phyloP scores from a whole-genome alignment of 768 basidiomycete species.

The Leccinum aurantiacum region DNA sequence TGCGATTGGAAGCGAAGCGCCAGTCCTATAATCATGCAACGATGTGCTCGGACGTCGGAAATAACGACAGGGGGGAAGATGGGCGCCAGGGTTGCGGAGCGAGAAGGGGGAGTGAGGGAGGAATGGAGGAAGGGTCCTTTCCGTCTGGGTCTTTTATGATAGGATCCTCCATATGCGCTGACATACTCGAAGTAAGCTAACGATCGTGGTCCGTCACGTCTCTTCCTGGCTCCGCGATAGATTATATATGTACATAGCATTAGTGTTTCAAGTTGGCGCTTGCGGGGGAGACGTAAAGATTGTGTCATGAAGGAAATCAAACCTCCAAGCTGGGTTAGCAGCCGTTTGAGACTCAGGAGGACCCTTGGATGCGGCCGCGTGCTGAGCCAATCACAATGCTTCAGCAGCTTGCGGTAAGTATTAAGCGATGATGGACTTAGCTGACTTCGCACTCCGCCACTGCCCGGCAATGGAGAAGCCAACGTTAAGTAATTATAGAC shows the following conservation, averaged over 20 bases:
- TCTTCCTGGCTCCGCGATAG: background rate
- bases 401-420: background rate
- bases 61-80: background rate
- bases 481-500: background rate
- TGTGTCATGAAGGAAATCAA: background rate
- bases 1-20: background rate
- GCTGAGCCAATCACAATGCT: background rate
- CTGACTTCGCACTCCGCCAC: background rate
- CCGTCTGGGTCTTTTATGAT: background rate
- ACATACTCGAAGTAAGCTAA: background rate
- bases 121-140: background rate
- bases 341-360: background rate
- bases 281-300: background rate
- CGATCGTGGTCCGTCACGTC: background rate
- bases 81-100: background rate
- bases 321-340: background rate
- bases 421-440: background rate
- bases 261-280: background rate
- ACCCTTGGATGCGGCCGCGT: background rate
- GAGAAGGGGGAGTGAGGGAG: background rate
- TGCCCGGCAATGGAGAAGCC: background rate
- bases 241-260: background rate
- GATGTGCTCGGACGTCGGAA: background rate
- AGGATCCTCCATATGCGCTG: background rate
- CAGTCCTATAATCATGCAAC: background rate